phyloP scores from a whole-genome alignment of 2,329 filamentous ascomycete genomes.

The Colletotrichum ledebouriae region DNA sequence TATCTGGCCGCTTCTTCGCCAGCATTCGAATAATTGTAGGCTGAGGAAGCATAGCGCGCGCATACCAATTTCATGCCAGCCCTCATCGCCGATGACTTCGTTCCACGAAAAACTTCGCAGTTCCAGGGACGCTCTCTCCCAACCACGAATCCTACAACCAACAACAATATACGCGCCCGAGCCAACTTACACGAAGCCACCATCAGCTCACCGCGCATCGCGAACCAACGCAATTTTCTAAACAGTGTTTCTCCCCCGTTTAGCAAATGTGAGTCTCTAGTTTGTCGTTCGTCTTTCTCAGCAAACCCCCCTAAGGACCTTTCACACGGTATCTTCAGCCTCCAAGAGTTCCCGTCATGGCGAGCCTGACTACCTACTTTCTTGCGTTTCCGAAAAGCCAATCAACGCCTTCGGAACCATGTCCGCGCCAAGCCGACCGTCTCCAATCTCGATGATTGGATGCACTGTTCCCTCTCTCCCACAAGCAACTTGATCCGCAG shows the following conservation, averaged over 20 bases:
- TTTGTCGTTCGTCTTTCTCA: background rate
- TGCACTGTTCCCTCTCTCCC: background rate
- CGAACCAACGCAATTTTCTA: background rate
- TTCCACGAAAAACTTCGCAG: background rate
- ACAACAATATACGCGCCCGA: background rate
- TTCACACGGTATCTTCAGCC: background rate
- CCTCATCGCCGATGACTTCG: slow-evolving; percentile 34
- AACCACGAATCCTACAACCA: background rate
- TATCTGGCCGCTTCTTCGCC: slow-evolving; percentile 1
- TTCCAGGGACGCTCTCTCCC: too few species aligned
- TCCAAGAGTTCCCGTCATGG: too few species aligned
- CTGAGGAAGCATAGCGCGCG: background rate
- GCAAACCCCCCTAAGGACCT: background rate
- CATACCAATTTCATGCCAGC: background rate
- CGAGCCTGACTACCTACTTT: too few species aligned
- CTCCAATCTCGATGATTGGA: slow-evolving; percentile 11
- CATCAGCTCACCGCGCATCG: background rate
- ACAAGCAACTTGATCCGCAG: slow-evolving; percentile 11
- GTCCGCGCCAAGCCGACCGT: background rate
- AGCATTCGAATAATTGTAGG: slow-evolving; percentile 16
- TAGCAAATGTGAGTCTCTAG: background rate
- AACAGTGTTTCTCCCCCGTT: background rate
- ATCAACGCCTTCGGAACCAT: background rate
- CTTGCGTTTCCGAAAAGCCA: background rate
- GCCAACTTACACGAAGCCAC: background rate